Evolutionary conservation across 306 rosid species (phyloP), one percentile per base, ranked within the genome.

Genomic region (Castanea crenata): DNA sequence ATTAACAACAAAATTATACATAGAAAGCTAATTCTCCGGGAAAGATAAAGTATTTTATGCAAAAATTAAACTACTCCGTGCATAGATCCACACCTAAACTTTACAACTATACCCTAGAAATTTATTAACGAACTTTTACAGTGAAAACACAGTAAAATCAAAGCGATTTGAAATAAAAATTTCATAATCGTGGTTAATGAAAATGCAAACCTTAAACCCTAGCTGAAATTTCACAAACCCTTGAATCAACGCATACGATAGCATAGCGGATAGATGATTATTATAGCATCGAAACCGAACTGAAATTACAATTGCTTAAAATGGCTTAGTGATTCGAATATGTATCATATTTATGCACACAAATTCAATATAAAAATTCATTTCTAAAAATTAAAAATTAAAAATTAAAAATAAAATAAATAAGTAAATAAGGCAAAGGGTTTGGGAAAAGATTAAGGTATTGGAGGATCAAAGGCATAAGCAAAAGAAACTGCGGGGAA

Each of bases 121-220:
- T 34, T 21, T 8, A 32, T 68, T 68, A 18, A 67, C 23, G 19
- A 34, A 67, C 51, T 68, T 21, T 15, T 19, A 19, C 31, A 35
- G 46, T 18, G 12, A 31, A 29, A 31, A 32, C 44, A 31, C 23
- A 35, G 5, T 19, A 23, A 15, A 15, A 41, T 6, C 46, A 70
- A 51, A 57, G 74, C 78, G 55, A 16, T 54, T n/a, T 35, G 14
- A 20, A 21, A n/a, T 15, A 15, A 38, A 63, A 41, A 41, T 41
- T 11, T 29, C 12, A 46, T 31, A 44, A 69, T 62, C 8, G 68
- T 9, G 27, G 49, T 10, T 5, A 71, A 63, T n/a, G 13, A 29
- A 54, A 80, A 77, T 31, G 69, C 41, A 38, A 76, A 79, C 74
- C 86, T 88, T 81, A 85, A 89, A 87, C 90, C 92, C 92, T 87